Percentiles rank a stretch among this genome's conserved stretches.
Conservation (phyloP, 345 rosid species). For the Isatis tinctoria region DNA sequence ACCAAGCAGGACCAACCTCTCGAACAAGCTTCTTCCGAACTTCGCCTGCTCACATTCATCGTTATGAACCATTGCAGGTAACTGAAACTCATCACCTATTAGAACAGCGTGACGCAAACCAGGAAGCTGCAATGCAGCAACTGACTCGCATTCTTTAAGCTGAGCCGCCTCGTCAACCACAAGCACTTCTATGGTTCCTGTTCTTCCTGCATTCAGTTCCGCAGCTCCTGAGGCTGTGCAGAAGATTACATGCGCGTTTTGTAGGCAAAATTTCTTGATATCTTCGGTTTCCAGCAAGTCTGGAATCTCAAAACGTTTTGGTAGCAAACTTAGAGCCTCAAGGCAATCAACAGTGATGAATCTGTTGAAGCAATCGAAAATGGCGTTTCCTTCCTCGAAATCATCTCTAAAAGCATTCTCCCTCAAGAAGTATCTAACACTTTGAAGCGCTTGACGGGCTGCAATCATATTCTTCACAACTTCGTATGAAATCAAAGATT, state of each 20-base stretch:
- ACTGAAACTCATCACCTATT: slow-evolving; percentile 44
- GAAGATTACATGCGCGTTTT: slow-evolving; percentile 31
- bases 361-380: neutral
- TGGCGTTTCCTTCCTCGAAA: neutral
- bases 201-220: slow-evolving; percentile 1
- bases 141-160: slow-evolving; percentile 51
- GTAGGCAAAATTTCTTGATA: slow-evolving; percentile 19
- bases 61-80: slow-evolving; percentile 44
- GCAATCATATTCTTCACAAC: slow-evolving; percentile 20
- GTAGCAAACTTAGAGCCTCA: neutral
- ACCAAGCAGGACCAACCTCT: slow-evolving; percentile 48
- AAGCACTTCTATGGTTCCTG: slow-evolving; percentile 15
- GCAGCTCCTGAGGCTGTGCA: slow-evolving; percentile 43
- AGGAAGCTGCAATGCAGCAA: slow-evolving; percentile 37
- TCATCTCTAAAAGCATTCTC: neutral
- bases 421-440: neutral
- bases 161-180: slow-evolving; percentile 54
- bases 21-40: slow-evolving; percentile 68
- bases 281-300: neutral
- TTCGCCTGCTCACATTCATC: slow-evolving; percentile 31
- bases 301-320: neutral
- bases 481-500: slow-evolving; percentile 10
- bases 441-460: slow-evolving; percentile 19
- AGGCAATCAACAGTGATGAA: neutral
- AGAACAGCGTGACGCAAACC: slow-evolving; percentile 43